These are phyloP conservation scores for Fusarium marasasianum DNA, from an alignment of 2,329 filamentous ascomycete genomes.

Conservation along the genomic window DNA sequence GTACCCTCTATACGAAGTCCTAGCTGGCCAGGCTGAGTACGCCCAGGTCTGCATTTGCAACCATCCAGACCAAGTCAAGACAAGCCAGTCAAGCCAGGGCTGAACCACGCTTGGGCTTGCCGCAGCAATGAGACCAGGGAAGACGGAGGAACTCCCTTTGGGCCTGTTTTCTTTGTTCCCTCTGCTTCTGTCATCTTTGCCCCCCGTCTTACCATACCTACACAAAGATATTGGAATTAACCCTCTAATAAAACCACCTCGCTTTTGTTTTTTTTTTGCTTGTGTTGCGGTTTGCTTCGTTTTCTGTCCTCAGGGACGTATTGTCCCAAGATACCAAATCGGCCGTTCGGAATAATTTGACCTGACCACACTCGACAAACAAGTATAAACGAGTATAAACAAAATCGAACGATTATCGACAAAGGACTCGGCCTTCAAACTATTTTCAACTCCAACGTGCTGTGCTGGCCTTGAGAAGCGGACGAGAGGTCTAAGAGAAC, in stretches of 20 bases:
- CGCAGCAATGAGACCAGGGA: constrained; percentile 28
- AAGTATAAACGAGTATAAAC: not conserved
- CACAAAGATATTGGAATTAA: not conserved
- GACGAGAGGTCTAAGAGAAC: not conserved
- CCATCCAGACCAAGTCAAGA: constrained; percentile 17
- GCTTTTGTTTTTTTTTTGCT: constrained; percentile 3
- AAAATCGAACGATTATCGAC: constrained; percentile 10
- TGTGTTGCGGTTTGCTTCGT: not conserved
- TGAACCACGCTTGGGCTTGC: constrained; percentile 25
- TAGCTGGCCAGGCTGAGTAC: constrained; percentile 25
- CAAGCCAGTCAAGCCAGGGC: constrained; percentile 13
- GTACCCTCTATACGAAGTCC: constrained; percentile 24
- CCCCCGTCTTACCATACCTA: constrained; percentile 3
- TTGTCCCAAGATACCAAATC: constrained; percentile 2
- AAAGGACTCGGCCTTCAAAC: not conserved
- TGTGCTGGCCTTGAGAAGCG: not conserved
- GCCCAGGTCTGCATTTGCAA: constrained; percentile 27
- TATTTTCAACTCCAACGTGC: not conserved
- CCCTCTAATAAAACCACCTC: not conserved
- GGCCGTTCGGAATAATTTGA: not conserved
- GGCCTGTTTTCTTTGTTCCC: constrained; percentile 28
- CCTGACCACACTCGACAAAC: not conserved
- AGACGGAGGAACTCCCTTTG: constrained; percentile 3
- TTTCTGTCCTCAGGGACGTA: constrained; percentile 17
- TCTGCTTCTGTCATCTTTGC: not conserved